These are phyloP conservation scores for Trypanosoma boissoni DNA, from an alignment of 208 protist genomes.

Conservation along the genomic window DNA sequence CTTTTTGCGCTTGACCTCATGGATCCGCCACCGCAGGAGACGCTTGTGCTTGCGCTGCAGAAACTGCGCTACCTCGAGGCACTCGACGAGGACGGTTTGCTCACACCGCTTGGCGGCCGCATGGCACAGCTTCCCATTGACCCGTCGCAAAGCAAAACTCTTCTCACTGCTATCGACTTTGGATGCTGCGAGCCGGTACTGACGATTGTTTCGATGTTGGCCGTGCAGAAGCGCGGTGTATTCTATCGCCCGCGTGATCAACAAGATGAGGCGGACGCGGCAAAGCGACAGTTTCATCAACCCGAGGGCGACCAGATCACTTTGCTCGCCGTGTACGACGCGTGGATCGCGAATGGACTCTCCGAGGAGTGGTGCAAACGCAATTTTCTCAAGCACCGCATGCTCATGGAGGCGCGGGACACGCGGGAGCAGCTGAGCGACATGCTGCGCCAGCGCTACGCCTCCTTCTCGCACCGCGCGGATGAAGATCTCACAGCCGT, in stretches of 20 bases:
- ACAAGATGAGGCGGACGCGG: slow-evolving; percentile 93
- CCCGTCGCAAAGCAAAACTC: slow-evolving; percentile 97
- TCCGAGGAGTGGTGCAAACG: slow-evolving; percentile 96
- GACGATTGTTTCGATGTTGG: slow-evolving; percentile 98
- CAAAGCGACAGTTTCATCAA: slow-evolving; percentile 95
- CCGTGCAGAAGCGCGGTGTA: slow-evolving; percentile 88
- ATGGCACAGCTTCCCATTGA: slow-evolving; percentile 99
- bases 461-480: slow-evolving; percentile 93
- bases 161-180: slow-evolving; percentile 96
- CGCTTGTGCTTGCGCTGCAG: slow-evolving; percentile 96
- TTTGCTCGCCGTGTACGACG: slow-evolving; percentile 95
- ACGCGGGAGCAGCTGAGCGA: slow-evolving; percentile 95
- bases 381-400: slow-evolving; percentile 97
- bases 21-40: slow-evolving; percentile 94
- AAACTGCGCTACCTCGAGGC: slow-evolving; percentile 97
- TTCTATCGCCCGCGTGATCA: slow-evolving; percentile 91
- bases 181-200: slow-evolving; percentile 97
- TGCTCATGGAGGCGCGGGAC: slow-evolving; percentile 95
- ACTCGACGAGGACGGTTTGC: slow-evolving; percentile 97
- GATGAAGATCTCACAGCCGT: slow-evolving; percentile 88
- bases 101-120: slow-evolving; percentile 96
- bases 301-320: slow-evolving; percentile 97
- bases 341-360: slow-evolving; percentile 85
- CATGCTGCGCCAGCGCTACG: slow-evolving; percentile 95
- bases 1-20: slow-evolving; percentile 97